Evolutionary conservation across 768 basidiomycete species (phyloP), one percentile per base, ranked within the genome.

Genomic region (Xerocomellus dryophilus): DNA sequence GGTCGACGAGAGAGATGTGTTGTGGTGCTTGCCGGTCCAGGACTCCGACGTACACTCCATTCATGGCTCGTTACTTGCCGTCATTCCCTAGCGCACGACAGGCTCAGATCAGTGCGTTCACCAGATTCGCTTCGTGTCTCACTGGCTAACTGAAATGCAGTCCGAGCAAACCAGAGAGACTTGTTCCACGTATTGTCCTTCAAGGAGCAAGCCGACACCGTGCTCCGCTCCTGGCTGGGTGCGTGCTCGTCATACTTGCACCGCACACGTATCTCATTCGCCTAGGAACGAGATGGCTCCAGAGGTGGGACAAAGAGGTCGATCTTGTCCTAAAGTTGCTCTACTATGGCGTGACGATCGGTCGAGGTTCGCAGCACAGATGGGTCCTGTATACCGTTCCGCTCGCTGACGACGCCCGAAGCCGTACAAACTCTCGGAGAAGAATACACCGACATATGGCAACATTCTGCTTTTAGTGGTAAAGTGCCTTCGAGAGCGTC

Each of bases 391-490:
- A 21, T 27, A 8, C 25, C 47, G 32, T 29, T 23, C 10, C 17
- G 40, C 31, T 20, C 7, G 44, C 59, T 69, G 44, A 58, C 52
- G 35, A 55, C 40, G 18, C 49, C 36, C 9, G 36, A 47, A 93
- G 91, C 85, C 15, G 79, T 78, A 10, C 91, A 93, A 69, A 92
- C 88, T 5, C 76, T 93, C 1, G 92, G 92, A n/a, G 92, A 94
- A 68, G 92, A 94, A 65, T 94, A 94, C 62, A 92, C 90, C 1
- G 86, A 88, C 62, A 84, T 88, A 32, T 90, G 90, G 88, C 82
- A 85, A 59, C 81, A 84, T 52, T 82, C 85, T 11, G 65, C 74
- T 3, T 71, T 67, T 27, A 72, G 69, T 1, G 60, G 66, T 18
- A 52, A 67, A 31, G 60, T 77, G 20, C 86, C 83, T 3, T 74